Conservation (phyloP, 345 rosid species). For the Eucalyptus marginata region DNA sequence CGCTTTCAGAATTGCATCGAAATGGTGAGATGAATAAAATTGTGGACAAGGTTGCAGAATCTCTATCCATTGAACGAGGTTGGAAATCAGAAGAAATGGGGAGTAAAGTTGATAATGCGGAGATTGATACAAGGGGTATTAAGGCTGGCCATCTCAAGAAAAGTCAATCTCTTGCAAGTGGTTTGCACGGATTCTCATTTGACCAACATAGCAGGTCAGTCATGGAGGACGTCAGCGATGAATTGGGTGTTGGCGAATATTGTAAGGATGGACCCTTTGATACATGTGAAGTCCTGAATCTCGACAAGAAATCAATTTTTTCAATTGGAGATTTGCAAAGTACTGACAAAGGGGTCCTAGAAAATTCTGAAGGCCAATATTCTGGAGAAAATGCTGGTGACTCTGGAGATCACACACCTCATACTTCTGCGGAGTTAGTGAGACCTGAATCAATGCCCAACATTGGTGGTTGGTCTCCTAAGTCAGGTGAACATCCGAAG, state of each 20-base stretch:
- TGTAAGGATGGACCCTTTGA: conserved; percentile 11
- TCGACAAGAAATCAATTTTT: conserved; percentile 37
- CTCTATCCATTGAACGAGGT: conserved; percentile 14
- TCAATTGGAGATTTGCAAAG: conserved; percentile 45
- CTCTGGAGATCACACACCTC: conserved; percentile 24
- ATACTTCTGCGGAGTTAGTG: conserved; percentile 13
- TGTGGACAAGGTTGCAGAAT: conserved; percentile 8
- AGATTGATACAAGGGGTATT: not conserved
- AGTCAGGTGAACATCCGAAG: conserved; percentile 19
- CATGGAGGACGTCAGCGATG: conserved; percentile 13
- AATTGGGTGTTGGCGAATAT: not conserved
- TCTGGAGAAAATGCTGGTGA: conserved; percentile 29
- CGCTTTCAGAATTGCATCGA: conserved; percentile 5
- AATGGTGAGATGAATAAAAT: conserved; percentile 9
- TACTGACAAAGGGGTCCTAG: conserved; percentile 36
- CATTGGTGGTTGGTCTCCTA: conserved; percentile 8
- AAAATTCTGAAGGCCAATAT: conserved; percentile 19
- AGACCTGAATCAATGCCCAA: conserved; percentile 56
- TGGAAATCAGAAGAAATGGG: conserved; percentile 50
- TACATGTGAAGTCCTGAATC: conserved; percentile 28
- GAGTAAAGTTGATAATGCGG: conserved; percentile 6
- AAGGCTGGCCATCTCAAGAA: conserved; percentile 35
- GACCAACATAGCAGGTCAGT: conserved; percentile 19
- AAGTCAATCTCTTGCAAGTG: conserved; percentile 48
- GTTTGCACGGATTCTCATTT: conserved; percentile 34